Evolutionary conservation across 176 grass and related monocot genomes (phyloP), one percentile per base, ranked within the genome.

Genomic region (Hordeum vulgare): DNA sequence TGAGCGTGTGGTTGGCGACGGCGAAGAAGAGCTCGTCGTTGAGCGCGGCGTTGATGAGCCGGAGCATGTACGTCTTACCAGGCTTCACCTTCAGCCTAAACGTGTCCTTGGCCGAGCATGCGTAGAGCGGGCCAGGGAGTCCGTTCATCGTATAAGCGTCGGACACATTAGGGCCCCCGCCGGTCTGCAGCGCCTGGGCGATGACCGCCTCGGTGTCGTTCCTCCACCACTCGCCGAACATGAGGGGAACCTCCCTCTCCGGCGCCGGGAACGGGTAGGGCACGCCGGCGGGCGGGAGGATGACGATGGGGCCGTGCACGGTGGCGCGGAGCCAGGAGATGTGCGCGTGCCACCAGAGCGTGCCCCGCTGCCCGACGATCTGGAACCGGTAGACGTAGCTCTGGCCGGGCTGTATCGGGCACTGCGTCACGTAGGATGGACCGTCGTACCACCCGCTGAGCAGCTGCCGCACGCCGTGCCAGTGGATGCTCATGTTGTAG

Each of bases 21-120:
- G 87, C 78, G 86, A 97, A 97, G 89, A 97, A 97, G 73, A 97
- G 94, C 81, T 93, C 94, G 61, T 97, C 86, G 83, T 97, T 97
- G 81, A 97, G 94, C 17, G 94, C 94, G 0, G 91, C 88, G 78
- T 97, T 97, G 91, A 97, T 93, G 24, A 97, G 59, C 28, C 94
- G 86, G 18, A 97, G 89, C 77, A 93, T 86, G 74, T 93, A 97
- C 51, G 91, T 91, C 74, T 71, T 91, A 5, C 91, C 91, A 0
- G 94, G 94, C 83, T 54, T 91, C 68, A 97, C 94, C 34, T 71
- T 97, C 0, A 97, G 39, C 84, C 2, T 91, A 18, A 97, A 97
- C 77, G 89, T 87, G 24, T 93, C 94, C 4, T 31, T 1, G 2
- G 15, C 26, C 44, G 15, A 78, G 84, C 94, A 93, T 78, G 85